Base-by-base conservation (phyloP, 371 early-diverging fungal species). In the Mucor piriformis region DNA sequence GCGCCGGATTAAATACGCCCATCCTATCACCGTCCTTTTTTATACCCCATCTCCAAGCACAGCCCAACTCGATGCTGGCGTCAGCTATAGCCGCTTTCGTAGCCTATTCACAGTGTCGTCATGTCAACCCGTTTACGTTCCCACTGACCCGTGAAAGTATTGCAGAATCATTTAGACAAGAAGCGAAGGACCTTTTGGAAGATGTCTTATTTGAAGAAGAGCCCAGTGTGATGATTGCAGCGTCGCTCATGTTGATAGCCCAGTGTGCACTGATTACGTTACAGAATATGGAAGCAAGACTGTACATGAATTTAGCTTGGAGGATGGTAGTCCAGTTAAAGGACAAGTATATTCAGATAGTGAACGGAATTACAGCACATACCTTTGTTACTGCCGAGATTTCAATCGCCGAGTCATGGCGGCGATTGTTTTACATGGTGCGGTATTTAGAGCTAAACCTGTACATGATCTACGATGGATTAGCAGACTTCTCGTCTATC, bases 331-430 rank as follows among this genome's bases (percentile, higher is more conserved):
- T 69, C 24, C 54, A 66, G 35, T 57, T 79, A 1, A 61, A 66
- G 40, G 63, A 67, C 8, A 46, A 59, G 1, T 73, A 74, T 21
- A 35, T 65, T 7, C 44, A 57, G 11, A 48, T 63, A 13, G 37
- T 61, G 3, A 16, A 37, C 1, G 20, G 10, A 13, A 3, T 56
- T 10, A 48, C 55, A 5, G 35, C 63, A n/a, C 11, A 46, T 6
- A 49, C 58, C 23, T 34, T 57, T 10, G 46, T 38, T 12, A 46
- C 50, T 23, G 50, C 43, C 6, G 44, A 57, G 20, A 43, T 65
- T 5, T 42, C 61, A 7, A 50, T 61, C 15, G 77, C 77, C 15
- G 79, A 79, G 33, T 57, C 79, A 0, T 79, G 76, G 76, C 48
- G 74, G 42, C 68, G 79, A 0, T 37, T 72, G 23, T 79, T 68